Evolutionary conservation across 2,329 filamentous ascomycete species (phyloP).

Genomic region (Dactylonectria macrodidyma): DNA sequence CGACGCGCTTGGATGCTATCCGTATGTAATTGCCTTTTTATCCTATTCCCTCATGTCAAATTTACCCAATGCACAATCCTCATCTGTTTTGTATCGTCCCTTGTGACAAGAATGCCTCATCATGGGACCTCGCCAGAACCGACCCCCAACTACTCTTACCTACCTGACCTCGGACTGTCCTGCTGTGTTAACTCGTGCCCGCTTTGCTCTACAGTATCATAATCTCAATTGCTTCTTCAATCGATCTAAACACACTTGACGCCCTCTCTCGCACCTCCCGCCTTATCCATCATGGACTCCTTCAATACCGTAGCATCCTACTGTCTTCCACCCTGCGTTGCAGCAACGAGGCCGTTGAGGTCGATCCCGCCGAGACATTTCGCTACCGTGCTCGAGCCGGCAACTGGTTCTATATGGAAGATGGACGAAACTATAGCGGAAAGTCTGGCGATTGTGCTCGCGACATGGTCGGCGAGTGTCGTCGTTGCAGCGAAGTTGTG

Average conservation of each 20-base stretch:
- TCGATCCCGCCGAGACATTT: slow-evolving; percentile 70
- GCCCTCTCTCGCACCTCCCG: slow-evolving; percentile 87
- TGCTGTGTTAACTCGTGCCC: slow-evolving; percentile 29
- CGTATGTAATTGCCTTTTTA: slow-evolving; percentile 39
- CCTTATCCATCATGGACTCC: slow-evolving; percentile 81
- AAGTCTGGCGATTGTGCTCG: slow-evolving; percentile 86
- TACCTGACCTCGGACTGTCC: slow-evolving; percentile 28
- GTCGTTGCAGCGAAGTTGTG: slow-evolving; percentile 81
- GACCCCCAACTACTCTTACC: slow-evolving; percentile 2
- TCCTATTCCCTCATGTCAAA: background rate
- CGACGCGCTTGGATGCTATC: slow-evolving; percentile 47
- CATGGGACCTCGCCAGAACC: slow-evolving; percentile 32
- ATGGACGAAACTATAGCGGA: slow-evolving; percentile 68
- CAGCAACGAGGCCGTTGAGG: slow-evolving; percentile 75
- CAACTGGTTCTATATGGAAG: slow-evolving; percentile 73
- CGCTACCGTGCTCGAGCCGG: slow-evolving; percentile 70
- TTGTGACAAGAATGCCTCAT: slow-evolving; percentile 18
- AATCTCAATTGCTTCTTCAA: slow-evolving; percentile 79
- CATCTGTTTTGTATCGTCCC: background rate
- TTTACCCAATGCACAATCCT: background rate
- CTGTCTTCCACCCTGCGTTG: slow-evolving; percentile 85
- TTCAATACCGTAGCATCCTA: slow-evolving; percentile 83
- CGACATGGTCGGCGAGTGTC: slow-evolving; percentile 88
- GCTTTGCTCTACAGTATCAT: slow-evolving; percentile 74
- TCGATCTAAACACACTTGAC: slow-evolving; percentile 91